A percentile compares a stretch with the other conserved stretches of the same genome.
Conservation (phyloP, 192 early-diverging fungal genomes). For the Radiomyces spectabilis region DNA sequence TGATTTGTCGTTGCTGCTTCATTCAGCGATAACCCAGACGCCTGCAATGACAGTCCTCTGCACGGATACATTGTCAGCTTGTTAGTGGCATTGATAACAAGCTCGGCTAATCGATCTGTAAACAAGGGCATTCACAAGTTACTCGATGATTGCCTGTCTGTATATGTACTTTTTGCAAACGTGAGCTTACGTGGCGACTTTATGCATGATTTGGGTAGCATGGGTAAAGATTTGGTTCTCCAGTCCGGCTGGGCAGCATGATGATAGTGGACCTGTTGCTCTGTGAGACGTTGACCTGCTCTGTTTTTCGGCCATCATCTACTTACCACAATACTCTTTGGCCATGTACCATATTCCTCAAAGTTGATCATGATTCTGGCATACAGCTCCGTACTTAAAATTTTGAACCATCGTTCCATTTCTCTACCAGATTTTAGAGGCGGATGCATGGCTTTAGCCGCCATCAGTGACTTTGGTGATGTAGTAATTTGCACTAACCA, state of each 20-base stretch:
- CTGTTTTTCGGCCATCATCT: background rate
- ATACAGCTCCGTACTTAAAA: constrained; percentile 45
- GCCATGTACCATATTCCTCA: constrained; percentile 43
- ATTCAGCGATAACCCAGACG: constrained; percentile 8
- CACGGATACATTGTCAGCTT: constrained; percentile 10
- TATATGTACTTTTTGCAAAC: too few species aligned
- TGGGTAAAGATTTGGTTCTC: constrained; percentile 17
- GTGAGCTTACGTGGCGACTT: constrained; percentile 16
- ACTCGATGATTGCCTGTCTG: too few species aligned
- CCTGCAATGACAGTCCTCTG: constrained; percentile 8
- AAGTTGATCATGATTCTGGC: constrained; percentile 39
- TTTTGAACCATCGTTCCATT: constrained; percentile 40
- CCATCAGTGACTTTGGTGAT: constrained; percentile 36
- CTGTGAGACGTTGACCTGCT: background rate
- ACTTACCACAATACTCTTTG: constrained; percentile 38
- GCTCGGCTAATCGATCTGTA: background rate
- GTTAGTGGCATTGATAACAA: background rate
- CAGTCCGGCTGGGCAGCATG: background rate
- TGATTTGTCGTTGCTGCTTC: constrained; percentile 3
- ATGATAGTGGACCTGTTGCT: constrained; percentile 17
- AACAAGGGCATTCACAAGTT: too few species aligned
- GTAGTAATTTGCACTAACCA: constrained; percentile 21
- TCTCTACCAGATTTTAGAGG: constrained; percentile 17
- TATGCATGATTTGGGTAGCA: background rate
- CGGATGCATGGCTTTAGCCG: constrained; percentile 31